These are phyloP conservation scores for Filobasidium wieringae DNA, from an alignment of 768 basidiomycete species.

Conservation along the genomic window DNA sequence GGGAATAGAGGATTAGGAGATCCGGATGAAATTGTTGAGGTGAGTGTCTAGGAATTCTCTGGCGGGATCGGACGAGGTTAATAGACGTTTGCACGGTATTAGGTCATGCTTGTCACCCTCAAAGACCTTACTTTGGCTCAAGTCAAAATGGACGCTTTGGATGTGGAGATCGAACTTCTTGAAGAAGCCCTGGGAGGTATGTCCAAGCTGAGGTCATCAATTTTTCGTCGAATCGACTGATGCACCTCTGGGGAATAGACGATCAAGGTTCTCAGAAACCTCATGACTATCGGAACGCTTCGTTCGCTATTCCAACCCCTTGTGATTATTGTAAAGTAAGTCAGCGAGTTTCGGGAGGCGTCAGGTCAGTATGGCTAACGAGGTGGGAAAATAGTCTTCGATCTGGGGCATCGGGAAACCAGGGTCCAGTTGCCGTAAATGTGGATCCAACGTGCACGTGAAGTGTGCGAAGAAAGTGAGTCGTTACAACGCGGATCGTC, in stretches of 20 bases:
- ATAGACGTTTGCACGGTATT: not conserved
- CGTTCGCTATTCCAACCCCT: slow-evolving; percentile 9
- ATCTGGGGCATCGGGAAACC: slow-evolving; percentile 9
- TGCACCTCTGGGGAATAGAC: not conserved
- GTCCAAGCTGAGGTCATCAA: not conserved
- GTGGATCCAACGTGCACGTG: slow-evolving; percentile 4
- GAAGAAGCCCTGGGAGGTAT: slow-evolving; percentile 5
- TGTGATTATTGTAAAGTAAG: slow-evolving; percentile 11
- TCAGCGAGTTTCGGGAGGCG: not conserved
- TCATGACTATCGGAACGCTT: slow-evolving; percentile 5
- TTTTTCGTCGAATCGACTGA: not conserved
- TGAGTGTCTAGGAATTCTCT: not conserved
- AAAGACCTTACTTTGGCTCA: slow-evolving; percentile 2
- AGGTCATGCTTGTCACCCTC: slow-evolving; percentile 7
- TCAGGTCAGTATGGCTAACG: too few species aligned
- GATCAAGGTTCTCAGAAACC: slow-evolving; percentile 7
- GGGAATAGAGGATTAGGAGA: slow-evolving; percentile 8
- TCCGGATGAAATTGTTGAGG: slow-evolving; percentile 10
- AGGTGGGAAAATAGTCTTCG: not conserved
- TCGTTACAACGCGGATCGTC: not conserved
- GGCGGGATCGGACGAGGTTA: not conserved
- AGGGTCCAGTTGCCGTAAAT: slow-evolving; percentile 1
- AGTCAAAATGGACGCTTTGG: not conserved
- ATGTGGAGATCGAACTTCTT: not conserved
- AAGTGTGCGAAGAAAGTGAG: slow-evolving; percentile 11